These are phyloP conservation scores for Malassezia obtusa DNA, from an alignment of 1,284 basidiomycete genomes.

Conservation along the genomic window DNA sequence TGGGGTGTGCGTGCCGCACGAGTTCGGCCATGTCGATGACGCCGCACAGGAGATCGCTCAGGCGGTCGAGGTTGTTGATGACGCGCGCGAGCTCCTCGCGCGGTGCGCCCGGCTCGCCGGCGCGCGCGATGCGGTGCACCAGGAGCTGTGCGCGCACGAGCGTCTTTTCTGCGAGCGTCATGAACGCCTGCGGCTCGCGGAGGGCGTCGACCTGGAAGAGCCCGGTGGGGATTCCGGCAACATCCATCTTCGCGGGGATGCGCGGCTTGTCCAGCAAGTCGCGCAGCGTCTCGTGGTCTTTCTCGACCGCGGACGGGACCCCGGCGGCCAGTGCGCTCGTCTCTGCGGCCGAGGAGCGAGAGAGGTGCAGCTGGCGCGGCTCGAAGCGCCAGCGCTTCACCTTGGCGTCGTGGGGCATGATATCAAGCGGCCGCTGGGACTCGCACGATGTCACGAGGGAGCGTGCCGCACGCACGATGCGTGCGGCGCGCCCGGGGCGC, in stretches of 20 bases:
- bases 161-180: slow-evolving; percentile 33
- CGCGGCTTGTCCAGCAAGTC: slow-evolving; percentile 3
- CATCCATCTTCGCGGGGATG: not conserved
- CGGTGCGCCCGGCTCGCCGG: slow-evolving; percentile 16
- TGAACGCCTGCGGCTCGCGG: slow-evolving; percentile 28
- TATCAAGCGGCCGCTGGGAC: not conserved
- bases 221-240: slow-evolving; percentile 17
- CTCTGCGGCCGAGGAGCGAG: slow-evolving; percentile 5
- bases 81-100: slow-evolving; percentile 29
- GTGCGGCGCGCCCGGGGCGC: not conserved
- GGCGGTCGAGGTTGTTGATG: slow-evolving; percentile 60
- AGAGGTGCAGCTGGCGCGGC: slow-evolving; percentile 6
- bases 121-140: slow-evolving; percentile 36
- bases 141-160: slow-evolving; percentile 41
- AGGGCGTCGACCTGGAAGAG: slow-evolving; percentile 36
- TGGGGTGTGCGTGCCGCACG: slow-evolving; percentile 83
- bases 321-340: not conserved
- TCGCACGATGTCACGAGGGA: too few relatives aligned
- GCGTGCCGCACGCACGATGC: too few relatives aligned
- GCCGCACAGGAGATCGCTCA: slow-evolving; percentile 87
- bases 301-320: slow-evolving; percentile 6
- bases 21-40: slow-evolving; percentile 94
- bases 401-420: not conserved
- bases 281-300: slow-evolving; percentile 3
- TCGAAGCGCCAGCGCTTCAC: not conserved